Evolutionary conservation across 768 basidiomycete species (phyloP).

Genomic region (Termitomyces sp.): DNA sequence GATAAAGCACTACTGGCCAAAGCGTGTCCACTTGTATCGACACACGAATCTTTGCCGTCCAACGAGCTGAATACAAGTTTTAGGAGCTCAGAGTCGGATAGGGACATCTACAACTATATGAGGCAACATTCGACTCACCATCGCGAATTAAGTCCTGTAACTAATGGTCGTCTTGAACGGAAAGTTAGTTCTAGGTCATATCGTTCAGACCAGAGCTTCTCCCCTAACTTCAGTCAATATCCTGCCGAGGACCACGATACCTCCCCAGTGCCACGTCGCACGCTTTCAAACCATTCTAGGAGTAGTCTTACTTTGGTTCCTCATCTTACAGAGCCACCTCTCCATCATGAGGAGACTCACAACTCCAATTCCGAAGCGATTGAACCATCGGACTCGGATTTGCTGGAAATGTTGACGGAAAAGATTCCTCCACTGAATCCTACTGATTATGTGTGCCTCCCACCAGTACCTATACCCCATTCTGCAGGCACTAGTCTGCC

Average conservation of each 20-base stretch:
- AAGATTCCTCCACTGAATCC: conserved; percentile 28
- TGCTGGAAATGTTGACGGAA: background rate
- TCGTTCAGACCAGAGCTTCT: conserved; percentile 2
- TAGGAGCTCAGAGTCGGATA: conserved; percentile 5
- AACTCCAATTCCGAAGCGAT: background rate
- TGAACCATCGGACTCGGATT: background rate
- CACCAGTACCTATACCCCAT: conserved; percentile 22
- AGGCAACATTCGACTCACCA: background rate
- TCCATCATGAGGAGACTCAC: background rate
- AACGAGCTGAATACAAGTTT: conserved; percentile 3
- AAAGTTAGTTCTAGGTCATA: background rate
- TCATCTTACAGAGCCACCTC: background rate
- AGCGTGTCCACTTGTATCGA: background rate
- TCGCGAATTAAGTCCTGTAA: background rate
- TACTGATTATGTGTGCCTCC: conserved; percentile 39
- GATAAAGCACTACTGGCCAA: background rate
- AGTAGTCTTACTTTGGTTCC: conserved; percentile 7
- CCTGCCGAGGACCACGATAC: conserved; percentile 17
- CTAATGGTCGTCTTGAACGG: background rate
- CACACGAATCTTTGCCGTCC: background rate
- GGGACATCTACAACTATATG: background rate
- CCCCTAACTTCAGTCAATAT: conserved; percentile 29
- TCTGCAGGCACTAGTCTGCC: too few species aligned
- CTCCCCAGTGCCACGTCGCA: conserved; percentile 1
- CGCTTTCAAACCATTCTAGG: conserved; percentile 16